These are phyloP conservation scores for Termitomyces bulborhizus DNA, from an alignment of 768 basidiomycete species.

Conservation along the genomic window DNA sequence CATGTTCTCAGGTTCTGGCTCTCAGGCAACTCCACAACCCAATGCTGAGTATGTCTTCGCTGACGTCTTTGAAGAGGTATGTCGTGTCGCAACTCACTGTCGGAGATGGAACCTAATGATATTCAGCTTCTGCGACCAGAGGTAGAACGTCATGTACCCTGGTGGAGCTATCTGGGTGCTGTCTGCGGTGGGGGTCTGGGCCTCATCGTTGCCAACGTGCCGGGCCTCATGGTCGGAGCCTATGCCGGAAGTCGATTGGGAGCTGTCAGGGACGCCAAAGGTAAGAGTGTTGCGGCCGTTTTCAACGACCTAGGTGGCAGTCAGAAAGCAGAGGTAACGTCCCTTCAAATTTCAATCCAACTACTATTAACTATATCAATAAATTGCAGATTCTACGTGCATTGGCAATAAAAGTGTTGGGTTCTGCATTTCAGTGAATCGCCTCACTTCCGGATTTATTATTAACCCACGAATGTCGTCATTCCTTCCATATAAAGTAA, in stretches of 20 bases:
- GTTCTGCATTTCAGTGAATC: conserved; percentile 42
- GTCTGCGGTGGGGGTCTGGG: conserved; percentile 64
- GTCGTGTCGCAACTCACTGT: conserved; percentile 9
- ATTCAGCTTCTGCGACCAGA: conserved; percentile 72
- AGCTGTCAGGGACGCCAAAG: conserved; percentile 89
- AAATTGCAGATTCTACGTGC: conserved; percentile 65
- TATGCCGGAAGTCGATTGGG: conserved; percentile 88
- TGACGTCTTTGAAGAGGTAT: conserved; percentile 88
- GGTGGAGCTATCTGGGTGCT: conserved; percentile 76
- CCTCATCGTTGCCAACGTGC: conserved; percentile 69
- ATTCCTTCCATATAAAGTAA: background rate
- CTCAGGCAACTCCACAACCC: conserved; percentile 41
- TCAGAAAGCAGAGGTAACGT: conserved; percentile 82
- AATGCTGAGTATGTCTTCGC: conserved; percentile 80
- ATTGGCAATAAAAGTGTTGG: conserved; percentile 77
- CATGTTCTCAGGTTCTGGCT: conserved; percentile 47
- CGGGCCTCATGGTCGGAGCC: conserved; percentile 81
- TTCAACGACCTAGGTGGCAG: conserved; percentile 68
- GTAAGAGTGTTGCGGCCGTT: conserved; percentile 87
- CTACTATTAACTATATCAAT: background rate
- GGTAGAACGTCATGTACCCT: conserved; percentile 61
- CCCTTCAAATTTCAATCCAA: background rate
- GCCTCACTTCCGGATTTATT: too few relatives aligned
- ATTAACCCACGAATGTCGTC: too few relatives aligned
- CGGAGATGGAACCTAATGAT: background rate